Percentiles rank a stretch among this genome's conserved stretches.
Conservation (phyloP, 805 yeast genomes). For the Spathaspora girioi region DNA sequence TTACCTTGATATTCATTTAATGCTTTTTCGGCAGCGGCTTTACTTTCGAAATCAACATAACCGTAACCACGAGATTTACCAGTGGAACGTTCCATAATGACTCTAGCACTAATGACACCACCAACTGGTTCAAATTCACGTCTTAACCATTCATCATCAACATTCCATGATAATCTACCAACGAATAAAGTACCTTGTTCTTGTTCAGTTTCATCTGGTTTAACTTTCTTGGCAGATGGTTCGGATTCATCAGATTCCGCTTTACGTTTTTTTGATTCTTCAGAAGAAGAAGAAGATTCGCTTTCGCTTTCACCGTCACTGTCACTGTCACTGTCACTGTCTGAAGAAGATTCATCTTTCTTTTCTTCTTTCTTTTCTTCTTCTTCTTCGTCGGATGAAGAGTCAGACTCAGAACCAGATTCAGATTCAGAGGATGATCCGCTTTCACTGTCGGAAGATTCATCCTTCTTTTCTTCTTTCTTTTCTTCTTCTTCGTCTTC, state of each 20-base stretch:
- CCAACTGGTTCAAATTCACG: slow-evolving; percentile 79
- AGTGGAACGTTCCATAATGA: slow-evolving; percentile 86
- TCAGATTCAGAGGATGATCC: slow-evolving; percentile 22
- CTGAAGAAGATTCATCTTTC: slow-evolving; percentile 12
- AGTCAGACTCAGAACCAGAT: slow-evolving; percentile 24
- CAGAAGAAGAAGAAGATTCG: slow-evolving; percentile 20
- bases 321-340: slow-evolving; percentile 25
- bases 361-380: slow-evolving; percentile 16
- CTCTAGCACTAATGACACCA: slow-evolving; percentile 86
- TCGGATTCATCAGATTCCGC: slow-evolving; percentile 36
- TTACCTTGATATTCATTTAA: slow-evolving; percentile 80
- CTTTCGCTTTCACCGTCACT: slow-evolving; percentile 18
- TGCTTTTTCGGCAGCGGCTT: slow-evolving; percentile 81
- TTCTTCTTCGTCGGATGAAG: slow-evolving; percentile 28
- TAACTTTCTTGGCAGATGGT: slow-evolving; percentile 50
- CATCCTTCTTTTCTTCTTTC: slow-evolving; percentile 14
- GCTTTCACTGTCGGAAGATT: slow-evolving; percentile 14
- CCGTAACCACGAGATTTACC: slow-evolving; percentile 97
- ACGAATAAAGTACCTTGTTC: slow-evolving; percentile 91
- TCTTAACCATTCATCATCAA: slow-evolving; percentile 92
- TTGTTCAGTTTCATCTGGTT: slow-evolving; percentile 46
- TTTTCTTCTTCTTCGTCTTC: slow-evolving; percentile 21
- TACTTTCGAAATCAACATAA: slow-evolving; percentile 87
- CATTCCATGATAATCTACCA: slow-evolving; percentile 95
- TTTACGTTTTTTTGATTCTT: slow-evolving; percentile 31